These are phyloP conservation scores for Boletus coccyginus DNA, from an alignment of 768 basidiomycete genomes.

Conservation along the genomic window DNA sequence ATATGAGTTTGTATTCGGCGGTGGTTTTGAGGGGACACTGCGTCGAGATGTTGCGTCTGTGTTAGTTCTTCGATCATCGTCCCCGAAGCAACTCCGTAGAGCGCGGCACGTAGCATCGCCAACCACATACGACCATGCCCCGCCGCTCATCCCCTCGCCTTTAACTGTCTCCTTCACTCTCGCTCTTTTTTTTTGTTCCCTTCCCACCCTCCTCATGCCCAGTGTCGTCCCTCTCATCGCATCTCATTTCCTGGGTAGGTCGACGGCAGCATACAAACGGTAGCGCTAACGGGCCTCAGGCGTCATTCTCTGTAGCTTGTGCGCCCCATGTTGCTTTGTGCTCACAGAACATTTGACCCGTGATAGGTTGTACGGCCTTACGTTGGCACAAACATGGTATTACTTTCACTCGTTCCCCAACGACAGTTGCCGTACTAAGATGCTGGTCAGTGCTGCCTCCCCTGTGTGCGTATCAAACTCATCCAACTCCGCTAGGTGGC, in stretches of 20 bases:
- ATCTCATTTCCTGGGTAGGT: conserved; percentile 29
- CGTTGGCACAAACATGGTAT: conserved; percentile 33
- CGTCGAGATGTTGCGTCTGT: conserved; percentile 3
- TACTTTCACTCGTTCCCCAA: conserved; percentile 32
- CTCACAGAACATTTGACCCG: not conserved
- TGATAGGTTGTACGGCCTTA: conserved; percentile 34
- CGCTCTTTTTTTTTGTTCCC: not conserved
- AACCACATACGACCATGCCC: conserved; percentile 5
- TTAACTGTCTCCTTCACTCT: conserved; percentile 2
- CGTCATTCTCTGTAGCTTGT: conserved; percentile 33
- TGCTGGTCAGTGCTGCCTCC: conserved; percentile 24
- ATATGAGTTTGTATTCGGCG: not conserved
- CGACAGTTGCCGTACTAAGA: conserved; percentile 30
- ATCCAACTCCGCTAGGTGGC: conserved; percentile 20
- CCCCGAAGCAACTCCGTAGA: conserved; percentile 31
- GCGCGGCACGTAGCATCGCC: conserved; percentile 27
- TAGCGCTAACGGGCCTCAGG: conserved; percentile 19
- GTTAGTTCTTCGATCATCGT: conserved; percentile 30
- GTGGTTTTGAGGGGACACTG: not conserved
- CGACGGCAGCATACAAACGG: not conserved
- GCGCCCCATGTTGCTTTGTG: conserved; percentile 1
- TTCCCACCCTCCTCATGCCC: conserved; percentile 13
- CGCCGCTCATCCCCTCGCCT: conserved; percentile 1
- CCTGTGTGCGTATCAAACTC: not conserved
- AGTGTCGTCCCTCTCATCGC: conserved; percentile 21